These are phyloP conservation scores for Xylaria flabelliformis DNA, from an alignment of 495 filamentous ascomycete genomes.

Conservation along the genomic window DNA sequence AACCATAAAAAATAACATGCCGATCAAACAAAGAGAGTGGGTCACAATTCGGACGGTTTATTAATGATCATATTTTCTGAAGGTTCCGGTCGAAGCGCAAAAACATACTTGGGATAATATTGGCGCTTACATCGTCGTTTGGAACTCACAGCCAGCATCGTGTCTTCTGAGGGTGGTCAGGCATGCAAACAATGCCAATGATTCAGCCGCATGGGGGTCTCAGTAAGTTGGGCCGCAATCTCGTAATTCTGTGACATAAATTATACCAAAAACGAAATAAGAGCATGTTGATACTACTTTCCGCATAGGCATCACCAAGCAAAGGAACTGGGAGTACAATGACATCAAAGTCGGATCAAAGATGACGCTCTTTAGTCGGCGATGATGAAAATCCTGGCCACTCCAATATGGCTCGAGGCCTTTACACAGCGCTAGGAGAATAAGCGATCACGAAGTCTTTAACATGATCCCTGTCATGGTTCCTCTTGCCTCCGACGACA, in stretches of 20 bases:
- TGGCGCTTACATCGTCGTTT: not conserved
- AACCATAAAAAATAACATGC: not conserved
- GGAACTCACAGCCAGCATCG: not conserved
- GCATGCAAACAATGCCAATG: not conserved
- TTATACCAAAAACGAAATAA: not conserved
- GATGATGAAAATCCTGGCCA: not conserved
- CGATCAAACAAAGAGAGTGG: not conserved
- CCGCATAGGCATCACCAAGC: not conserved
- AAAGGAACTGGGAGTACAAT: not conserved
- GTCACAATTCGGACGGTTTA: not conserved
- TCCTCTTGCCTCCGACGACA: not conserved
- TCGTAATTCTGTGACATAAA: not conserved
- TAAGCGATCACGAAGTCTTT: not conserved
- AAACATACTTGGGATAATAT: not conserved
- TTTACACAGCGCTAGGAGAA: not conserved
- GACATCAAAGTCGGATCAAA: not conserved
- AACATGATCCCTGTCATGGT: not conserved
- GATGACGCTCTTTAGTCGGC: not conserved
- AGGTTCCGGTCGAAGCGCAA: not conserved
- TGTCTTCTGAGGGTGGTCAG: not conserved
- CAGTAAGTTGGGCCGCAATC: not conserved
- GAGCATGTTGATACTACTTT: not conserved
- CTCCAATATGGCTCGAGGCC: not conserved
- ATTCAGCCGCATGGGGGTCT: not conserved
- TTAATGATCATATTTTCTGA: not conserved